Evolutionary conservation across 1,284 basidiomycete species (phyloP), one percentile per base, ranked within the genome.

Genomic region (Volvariella volvacea): DNA sequence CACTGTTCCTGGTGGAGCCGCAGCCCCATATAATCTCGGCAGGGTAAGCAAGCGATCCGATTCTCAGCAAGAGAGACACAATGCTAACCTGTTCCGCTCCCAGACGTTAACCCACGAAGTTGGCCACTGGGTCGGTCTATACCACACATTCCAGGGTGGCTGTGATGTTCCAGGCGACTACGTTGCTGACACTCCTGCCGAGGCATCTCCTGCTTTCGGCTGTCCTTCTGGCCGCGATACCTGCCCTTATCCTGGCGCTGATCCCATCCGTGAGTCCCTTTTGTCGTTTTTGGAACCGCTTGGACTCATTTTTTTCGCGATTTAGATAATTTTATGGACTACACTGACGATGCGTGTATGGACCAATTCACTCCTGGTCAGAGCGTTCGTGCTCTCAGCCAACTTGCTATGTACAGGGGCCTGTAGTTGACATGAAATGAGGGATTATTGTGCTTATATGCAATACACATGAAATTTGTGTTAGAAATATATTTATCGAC

Each of bases 101-200:
- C 30, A 31, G 30, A 31, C 30, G 9, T 9, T 31, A 9, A 31
- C 30, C 30, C 30, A 31, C 30, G 30, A 31, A n/a, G 30, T n/a
- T 31, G 39, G 34, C n/a, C 34, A 40, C 19, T 40, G 19, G 22
- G 39, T 40, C 7, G 7, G 39, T 15, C 20, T 40, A 17, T 40
- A 40, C 39, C 39, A 40, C 39, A 40, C 39, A 6, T 77, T 76
- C 63, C 68, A 76, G 52, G 73, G 73, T 17, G 72, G 73, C 4
- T 76, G 71, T 62, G 48, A 48, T 20, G 60, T 61, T 32, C 38
- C 59, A 4, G 74, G 73, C 15, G 73, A 76, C 50, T 52, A 44
- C 33, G 71, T 77, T 38, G 50, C 52, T 30, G 74, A 76, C 50
- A 74, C 73, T 2, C 66, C 70, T 9, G 50, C 65, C 10, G 69